Percentiles rank a stretch among this genome's conserved stretches.
These are phyloP conservation scores for Musa schizocarpa DNA, from an alignment of 176 grass and related monocot genomes.

Conservation along the genomic window DNA sequence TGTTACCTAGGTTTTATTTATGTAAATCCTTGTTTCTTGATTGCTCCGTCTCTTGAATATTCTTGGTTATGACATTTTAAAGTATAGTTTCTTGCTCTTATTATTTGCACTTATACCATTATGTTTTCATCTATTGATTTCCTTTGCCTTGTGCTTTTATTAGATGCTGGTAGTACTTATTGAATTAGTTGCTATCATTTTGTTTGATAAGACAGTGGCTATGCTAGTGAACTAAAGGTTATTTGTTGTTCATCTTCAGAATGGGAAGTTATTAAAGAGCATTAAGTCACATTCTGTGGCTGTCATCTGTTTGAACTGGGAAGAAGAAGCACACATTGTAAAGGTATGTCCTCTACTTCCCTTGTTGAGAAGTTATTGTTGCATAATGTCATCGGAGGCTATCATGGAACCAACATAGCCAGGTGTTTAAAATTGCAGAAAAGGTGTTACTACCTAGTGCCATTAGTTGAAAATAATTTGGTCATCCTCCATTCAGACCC, in stretches of 20 bases:
- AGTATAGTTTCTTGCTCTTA: too few relatives aligned
- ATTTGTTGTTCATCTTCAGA: conserved; percentile 35
- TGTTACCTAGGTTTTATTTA: too few relatives aligned
- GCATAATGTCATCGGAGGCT: background rate
- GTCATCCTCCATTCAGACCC: too few relatives aligned
- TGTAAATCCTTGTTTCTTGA: too few relatives aligned
- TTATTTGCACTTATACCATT: too few relatives aligned
- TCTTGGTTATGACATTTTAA: too few relatives aligned
- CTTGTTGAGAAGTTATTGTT: background rate
- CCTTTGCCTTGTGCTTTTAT: background rate
- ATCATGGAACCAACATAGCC: background rate
- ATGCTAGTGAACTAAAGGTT: background rate
- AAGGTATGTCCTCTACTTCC: conserved; percentile 33
- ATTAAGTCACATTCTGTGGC: conserved; percentile 58
- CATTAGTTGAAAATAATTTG: too few relatives aligned
- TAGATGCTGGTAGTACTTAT: background rate
- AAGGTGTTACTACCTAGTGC: too few relatives aligned
- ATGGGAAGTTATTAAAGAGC: conserved; percentile 81
- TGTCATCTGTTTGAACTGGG: conserved; percentile 89
- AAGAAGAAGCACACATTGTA: conserved; percentile 44
- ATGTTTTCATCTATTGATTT: background rate
- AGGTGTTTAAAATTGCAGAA: too few relatives aligned
- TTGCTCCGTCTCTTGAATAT: too few relatives aligned
- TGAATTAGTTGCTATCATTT: too few relatives aligned
- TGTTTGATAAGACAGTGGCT: background rate